Conservation (phyloP, 495 filamentous ascomycete species). For the Neurospora sp. region DNA sequence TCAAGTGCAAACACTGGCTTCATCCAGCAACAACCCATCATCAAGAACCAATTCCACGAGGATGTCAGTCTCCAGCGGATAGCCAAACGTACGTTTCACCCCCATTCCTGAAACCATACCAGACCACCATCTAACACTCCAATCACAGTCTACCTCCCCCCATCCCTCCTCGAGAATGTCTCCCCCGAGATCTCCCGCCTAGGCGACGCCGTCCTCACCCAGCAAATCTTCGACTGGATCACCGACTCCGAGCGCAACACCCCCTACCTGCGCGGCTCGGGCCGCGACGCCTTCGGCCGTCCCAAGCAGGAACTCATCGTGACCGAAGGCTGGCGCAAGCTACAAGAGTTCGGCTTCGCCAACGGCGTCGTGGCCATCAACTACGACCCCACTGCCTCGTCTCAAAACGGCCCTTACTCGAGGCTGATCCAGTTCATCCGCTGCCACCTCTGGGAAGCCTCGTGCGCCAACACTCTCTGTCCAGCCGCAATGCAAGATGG, state of each 20-base stretch:
- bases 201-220: conserved; percentile 36
- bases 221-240: conserved; percentile 38
- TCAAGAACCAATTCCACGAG: conserved; percentile 40
- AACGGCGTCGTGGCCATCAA: conserved; percentile 43
- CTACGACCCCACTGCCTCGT: conserved; percentile 33
- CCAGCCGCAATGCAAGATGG: conserved; percentile 65
- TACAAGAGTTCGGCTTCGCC: conserved; percentile 42
- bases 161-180: conserved; percentile 22
- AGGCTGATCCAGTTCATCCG: conserved; percentile 47
- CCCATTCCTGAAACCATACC: neutral
- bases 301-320: conserved; percentile 39
- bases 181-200: conserved; percentile 29
- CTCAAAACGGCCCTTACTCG: conserved; percentile 26
- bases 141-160: conserved; percentile 36
- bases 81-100: conserved; percentile 24
- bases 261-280: conserved; percentile 41
- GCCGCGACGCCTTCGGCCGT: conserved; percentile 40
- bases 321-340: conserved; percentile 46
- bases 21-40: conserved; percentile 34
- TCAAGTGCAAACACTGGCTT: conserved; percentile 40
- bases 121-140: neutral
- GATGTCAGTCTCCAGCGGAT: conserved; percentile 35
- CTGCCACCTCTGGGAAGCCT: conserved; percentile 53
- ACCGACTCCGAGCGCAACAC: conserved; percentile 50
- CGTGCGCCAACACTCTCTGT: conserved; percentile 53